Conservation (phyloP, 257 asterid genomes). For the Solanum ossicruentum region DNA sequence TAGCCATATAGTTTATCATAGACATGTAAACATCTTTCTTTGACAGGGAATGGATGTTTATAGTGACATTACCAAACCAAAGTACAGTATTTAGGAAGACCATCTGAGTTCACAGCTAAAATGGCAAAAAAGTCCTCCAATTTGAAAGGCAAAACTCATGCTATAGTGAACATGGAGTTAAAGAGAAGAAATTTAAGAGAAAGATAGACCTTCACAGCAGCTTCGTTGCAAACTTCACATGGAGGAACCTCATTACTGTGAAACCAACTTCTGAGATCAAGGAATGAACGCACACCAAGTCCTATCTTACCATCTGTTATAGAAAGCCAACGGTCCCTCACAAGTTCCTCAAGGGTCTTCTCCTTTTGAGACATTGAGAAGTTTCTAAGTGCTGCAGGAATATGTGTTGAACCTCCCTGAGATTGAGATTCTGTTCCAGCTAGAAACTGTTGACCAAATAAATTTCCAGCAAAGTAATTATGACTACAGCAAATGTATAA, state of each 20-base stretch:
- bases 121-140: not conserved
- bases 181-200: not conserved
- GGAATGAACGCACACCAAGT: conserved; percentile 77
- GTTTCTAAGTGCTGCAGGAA: conserved; percentile 63
- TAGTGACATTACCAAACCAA: not conserved
- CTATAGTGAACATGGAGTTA: not conserved
- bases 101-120: not conserved
- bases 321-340: conserved; percentile 76
- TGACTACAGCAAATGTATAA: not conserved
- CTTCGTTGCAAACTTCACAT: conserved; percentile 91
- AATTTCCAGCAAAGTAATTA: not conserved
- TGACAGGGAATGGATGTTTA: not conserved
- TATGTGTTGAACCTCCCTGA: conserved; percentile 36
- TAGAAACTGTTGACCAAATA: conserved; percentile 22
- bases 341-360: conserved; percentile 57
- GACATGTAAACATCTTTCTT: not conserved
- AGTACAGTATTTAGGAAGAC: not conserved
- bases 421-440: conserved; percentile 39
- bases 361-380: conserved; percentile 79
- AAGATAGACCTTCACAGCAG: conserved; percentile 68
- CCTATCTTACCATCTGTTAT: conserved; percentile 53
- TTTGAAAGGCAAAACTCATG: not conserved
- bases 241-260: conserved; percentile 62
- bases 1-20: not conserved
- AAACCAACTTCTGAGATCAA: conserved; percentile 93